These are phyloP conservation scores for Nemania sp. DNA, from an alignment of 2,329 filamentous ascomycete species.

Conservation along the genomic window DNA sequence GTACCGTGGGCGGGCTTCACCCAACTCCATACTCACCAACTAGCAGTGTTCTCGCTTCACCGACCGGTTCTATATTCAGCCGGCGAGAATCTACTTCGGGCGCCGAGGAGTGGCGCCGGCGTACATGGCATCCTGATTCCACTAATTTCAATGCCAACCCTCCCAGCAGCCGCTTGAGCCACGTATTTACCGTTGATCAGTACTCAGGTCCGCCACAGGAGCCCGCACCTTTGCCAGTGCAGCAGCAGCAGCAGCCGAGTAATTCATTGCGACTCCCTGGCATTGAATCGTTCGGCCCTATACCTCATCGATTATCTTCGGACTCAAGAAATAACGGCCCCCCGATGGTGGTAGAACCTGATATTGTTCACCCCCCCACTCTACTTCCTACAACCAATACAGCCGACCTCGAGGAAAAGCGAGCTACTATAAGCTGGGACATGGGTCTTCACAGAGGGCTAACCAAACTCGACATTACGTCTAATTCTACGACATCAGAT, in stretches of 20 bases:
- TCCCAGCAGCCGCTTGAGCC: conserved; percentile 78
- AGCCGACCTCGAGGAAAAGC: conserved; percentile 59
- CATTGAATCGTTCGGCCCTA: conserved; percentile 90
- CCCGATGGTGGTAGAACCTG: conserved; percentile 80
- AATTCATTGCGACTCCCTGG: conserved; percentile 80
- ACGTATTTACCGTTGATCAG: conserved; percentile 77
- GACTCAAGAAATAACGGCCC: conserved; percentile 75
- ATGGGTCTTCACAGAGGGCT: conserved; percentile 74
- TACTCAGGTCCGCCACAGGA: conserved; percentile 65
- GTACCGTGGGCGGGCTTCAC: conserved; percentile 63
- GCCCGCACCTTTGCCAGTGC: conserved; percentile 61
- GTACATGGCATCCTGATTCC: conserved; percentile 91
- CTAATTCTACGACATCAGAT: conserved; percentile 62
- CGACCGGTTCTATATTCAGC: conserved; percentile 73
- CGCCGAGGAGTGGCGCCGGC: conserved; percentile 80
- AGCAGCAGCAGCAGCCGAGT: conserved; percentile 62
- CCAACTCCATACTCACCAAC: conserved; percentile 67
- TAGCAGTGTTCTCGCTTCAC: conserved; percentile 72
- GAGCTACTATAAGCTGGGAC: conserved; percentile 71
- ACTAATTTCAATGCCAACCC: conserved; percentile 69
- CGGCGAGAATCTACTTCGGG: conserved; percentile 74
- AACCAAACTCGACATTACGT: conserved; percentile 73
- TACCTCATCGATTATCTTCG: conserved; percentile 72
- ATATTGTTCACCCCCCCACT: conserved; percentile 55
- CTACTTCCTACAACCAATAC: conserved; percentile 50